A percentile compares a stretch with the other conserved stretches of the same genome.
Conservation (phyloP, 257 asterid species). For the Solanum rostratum region DNA sequence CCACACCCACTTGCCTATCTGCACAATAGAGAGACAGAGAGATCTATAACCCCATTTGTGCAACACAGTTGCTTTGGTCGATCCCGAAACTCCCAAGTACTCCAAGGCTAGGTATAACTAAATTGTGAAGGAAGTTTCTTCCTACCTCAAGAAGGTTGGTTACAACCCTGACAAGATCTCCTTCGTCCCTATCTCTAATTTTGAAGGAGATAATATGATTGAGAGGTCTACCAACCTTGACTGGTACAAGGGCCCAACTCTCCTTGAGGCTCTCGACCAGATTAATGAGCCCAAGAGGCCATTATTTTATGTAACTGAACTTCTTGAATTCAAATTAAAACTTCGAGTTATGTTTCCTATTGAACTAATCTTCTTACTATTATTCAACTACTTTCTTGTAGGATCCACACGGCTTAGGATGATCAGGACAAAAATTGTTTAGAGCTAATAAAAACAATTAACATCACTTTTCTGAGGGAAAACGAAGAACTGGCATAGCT, state of each 20-base stretch:
- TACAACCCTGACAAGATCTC: conserved; percentile 76
- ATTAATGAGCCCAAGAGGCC: conserved; percentile 71
- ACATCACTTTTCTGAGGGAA: neutral
- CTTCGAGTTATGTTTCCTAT: too few species aligned
- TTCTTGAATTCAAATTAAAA: too few species aligned
- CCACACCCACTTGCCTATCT: too few species aligned
- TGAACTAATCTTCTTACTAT: too few species aligned
- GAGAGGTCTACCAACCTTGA: conserved; percentile 73
- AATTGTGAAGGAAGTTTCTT: conserved; percentile 64
- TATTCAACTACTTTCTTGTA: too few species aligned
- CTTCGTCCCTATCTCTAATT: too few species aligned
- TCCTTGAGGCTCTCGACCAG: conserved; percentile 60
- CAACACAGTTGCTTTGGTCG: too few species aligned
- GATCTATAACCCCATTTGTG: too few species aligned
- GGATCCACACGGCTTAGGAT: too few species aligned
- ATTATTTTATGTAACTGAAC: too few species aligned
- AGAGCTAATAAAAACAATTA: neutral
- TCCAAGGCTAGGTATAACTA: conserved; percentile 68
- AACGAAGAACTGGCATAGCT: neutral
- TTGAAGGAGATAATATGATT: too few species aligned
- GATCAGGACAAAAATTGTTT: neutral
- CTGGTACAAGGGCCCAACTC: conserved; percentile 87
- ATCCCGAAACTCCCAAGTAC: conserved; percentile 15
- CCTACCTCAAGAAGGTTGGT: conserved; percentile 72
- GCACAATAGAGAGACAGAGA: too few species aligned